Evolutionary conservation across 2,329 filamentous ascomycete species (phyloP).

Genomic region (Penicillium corylophilum): DNA sequence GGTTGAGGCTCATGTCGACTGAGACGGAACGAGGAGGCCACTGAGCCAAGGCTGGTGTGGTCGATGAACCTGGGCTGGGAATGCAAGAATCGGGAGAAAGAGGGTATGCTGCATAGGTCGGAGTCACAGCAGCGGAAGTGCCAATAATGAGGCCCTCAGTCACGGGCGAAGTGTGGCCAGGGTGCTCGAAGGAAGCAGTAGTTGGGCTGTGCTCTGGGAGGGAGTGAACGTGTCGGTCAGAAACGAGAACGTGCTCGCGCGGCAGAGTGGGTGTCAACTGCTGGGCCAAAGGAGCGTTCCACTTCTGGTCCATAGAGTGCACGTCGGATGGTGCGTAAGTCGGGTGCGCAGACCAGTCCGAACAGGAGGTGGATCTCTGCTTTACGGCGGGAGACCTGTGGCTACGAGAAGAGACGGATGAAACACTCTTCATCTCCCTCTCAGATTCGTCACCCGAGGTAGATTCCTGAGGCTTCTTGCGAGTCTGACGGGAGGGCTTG

Average conservation of each 20-base stretch:
- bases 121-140: constrained; percentile 25
- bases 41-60: constrained; percentile 15
- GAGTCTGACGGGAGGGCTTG: constrained; percentile 45
- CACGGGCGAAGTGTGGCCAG: constrained; percentile 27
- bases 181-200: constrained; percentile 26
- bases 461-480: constrained; percentile 36
- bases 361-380: constrained; percentile 2
- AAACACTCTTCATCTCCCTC: constrained; percentile 13
- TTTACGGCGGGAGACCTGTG: constrained; percentile 7
- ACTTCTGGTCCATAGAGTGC: constrained; percentile 15
- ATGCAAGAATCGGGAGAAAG: constrained; percentile 29
- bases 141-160: constrained; percentile 27
- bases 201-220: constrained; percentile 21
- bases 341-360: constrained; percentile 15
- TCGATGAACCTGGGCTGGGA: constrained; percentile 27
- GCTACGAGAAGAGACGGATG: constrained; percentile 9
- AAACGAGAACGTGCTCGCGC: constrained; percentile 20
- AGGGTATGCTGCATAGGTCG: constrained; percentile 28
- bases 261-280: constrained; percentile 26
- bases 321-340: constrained; percentile 12
- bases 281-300: constrained; percentile 21
- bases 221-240: constrained; percentile 19
- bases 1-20: constrained; percentile 23
- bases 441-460: constrained; percentile 18
- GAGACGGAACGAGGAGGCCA: constrained; percentile 21